phyloP scores from a whole-genome alignment of 345 rosid genomes.

The Salix suchowensis region DNA sequence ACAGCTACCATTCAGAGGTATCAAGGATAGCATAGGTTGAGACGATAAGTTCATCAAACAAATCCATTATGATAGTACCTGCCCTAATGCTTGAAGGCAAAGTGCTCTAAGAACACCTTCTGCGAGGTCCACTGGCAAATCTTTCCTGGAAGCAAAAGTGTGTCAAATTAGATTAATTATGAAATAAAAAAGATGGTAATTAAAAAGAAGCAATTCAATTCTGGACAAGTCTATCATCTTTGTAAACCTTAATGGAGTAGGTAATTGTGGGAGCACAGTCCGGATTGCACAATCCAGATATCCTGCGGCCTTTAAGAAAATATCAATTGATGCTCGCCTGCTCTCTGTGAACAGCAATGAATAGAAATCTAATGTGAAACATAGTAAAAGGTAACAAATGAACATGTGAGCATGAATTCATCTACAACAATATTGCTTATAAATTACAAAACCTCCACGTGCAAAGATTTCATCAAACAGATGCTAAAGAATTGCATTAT shows the following conservation, averaged over 20 bases:
- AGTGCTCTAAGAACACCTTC: slow-evolving; percentile 93
- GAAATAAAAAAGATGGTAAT: background rate
- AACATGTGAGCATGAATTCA: background rate
- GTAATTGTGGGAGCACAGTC: slow-evolving; percentile 82
- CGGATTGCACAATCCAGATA: slow-evolving; percentile 89
- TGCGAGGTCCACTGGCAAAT: slow-evolving; percentile 82
- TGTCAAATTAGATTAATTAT: slow-evolving; percentile 6
- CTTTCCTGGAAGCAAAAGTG: slow-evolving; percentile 53
- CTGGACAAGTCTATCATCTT: slow-evolving; percentile 6
- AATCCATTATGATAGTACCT: slow-evolving; percentile 43
- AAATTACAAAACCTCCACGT: background rate
- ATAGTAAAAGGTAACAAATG: background rate
- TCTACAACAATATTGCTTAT: background rate
- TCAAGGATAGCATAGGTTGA: background rate
- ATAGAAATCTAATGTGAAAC: background rate
- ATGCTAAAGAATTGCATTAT: background rate
- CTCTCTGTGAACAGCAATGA: slow-evolving; percentile 43
- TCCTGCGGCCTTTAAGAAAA: slow-evolving; percentile 97
- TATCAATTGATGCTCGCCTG: slow-evolving; percentile 79
- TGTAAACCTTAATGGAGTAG: slow-evolving; percentile 65
- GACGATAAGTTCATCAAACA: slow-evolving; percentile 2
- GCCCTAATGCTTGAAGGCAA: slow-evolving; percentile 93
- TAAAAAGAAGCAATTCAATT: slow-evolving; percentile 1
- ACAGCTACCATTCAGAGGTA: background rate
- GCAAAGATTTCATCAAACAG: background rate